Evolutionary conservation across 805 yeast genomes (phyloP), one percentile per base, ranked within the genome.

Genomic region (Jamesozyma spencerorum): DNA sequence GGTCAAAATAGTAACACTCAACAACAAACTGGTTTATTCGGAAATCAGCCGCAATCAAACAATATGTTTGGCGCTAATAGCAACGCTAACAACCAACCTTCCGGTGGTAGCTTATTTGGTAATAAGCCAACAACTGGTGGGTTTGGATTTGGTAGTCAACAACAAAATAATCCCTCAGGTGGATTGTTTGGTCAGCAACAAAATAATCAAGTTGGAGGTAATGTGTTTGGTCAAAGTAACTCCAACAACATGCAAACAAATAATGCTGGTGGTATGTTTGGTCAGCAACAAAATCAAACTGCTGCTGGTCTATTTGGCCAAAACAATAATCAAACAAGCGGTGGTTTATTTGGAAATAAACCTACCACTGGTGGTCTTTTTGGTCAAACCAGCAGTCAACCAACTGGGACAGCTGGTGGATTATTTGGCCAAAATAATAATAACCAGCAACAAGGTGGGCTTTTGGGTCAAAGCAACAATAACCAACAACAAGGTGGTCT

Each of bases 401-500:
- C 27, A 19, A 38, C 26, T 40, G 37, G 47, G 20, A 58, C 54
- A 18, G n/a, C n/a, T n/a, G n/a, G n/a, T n/a, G 62, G 69, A 1
- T 47, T 66, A 15, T 68, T 74, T 62, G 77, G 64, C 15, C 65
- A 51, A 41, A 43, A 42, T 27, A 46, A 42, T 39, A 34, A 35
- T 50, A 41, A 38, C 30, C 39, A 28, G 15, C 32, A 24, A 40
- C 36, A 47, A 20, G 60, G 55, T 20, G 62, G 69, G 1, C 48
- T 67, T 14, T 68, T 74, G 61, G 77, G 64, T 15, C 66, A 62
- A 37, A 58, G 22, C 15, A 33, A 48, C 31, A 62, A 63, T 59
- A 18, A 41, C 45, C 34, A 57, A 48, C 49, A 34, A 35, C 47
- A 30, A 29, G 59, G 67, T 31, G 63, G 64, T 12, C 33, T 62